phyloP scores from a whole-genome alignment of 176 grass and related monocot species.

The Leersia perrieri region DNA sequence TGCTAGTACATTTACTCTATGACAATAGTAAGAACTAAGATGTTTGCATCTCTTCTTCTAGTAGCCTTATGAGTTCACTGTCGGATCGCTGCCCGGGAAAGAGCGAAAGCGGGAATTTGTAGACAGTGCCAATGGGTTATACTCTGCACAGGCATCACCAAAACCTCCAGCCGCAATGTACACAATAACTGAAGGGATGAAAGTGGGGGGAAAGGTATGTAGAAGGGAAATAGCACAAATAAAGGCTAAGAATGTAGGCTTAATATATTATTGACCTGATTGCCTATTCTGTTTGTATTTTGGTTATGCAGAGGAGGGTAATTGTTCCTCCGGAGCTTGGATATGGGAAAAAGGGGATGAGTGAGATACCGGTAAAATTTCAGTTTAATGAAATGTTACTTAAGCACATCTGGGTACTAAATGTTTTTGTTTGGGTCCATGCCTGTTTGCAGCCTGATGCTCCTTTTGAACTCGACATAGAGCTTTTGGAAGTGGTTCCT shows the following conservation, averaged over 20 bases:
- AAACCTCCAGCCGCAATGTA: constrained; percentile 83
- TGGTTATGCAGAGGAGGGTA: constrained; percentile 63
- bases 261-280: not conserved
- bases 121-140: constrained; percentile 80
- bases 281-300: not conserved
- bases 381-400: not conserved
- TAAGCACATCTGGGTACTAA: not conserved
- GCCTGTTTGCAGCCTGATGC: constrained; percentile 57
- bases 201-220: constrained; percentile 84
- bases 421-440: not conserved
- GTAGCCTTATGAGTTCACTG: constrained; percentile 98
- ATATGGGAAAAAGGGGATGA: constrained; percentile 70
- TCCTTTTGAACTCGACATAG: constrained; percentile 77
- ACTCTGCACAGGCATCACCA: constrained; percentile 78
- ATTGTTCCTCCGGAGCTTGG: constrained; percentile 79
- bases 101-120: constrained; percentile 87
- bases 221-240: not conserved
- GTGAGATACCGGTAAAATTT: constrained; percentile 73
- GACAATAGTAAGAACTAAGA: constrained; percentile 27
- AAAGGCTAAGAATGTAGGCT: not conserved
- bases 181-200: constrained; percentile 89
- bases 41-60: constrained; percentile 46
- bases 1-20: not conserved
- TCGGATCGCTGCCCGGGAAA: constrained; percentile 78
- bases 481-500: constrained; percentile 65